Evolutionary conservation across 306 rosid genomes (phyloP).

Genomic region (Astragalus glycyphyllos): DNA sequence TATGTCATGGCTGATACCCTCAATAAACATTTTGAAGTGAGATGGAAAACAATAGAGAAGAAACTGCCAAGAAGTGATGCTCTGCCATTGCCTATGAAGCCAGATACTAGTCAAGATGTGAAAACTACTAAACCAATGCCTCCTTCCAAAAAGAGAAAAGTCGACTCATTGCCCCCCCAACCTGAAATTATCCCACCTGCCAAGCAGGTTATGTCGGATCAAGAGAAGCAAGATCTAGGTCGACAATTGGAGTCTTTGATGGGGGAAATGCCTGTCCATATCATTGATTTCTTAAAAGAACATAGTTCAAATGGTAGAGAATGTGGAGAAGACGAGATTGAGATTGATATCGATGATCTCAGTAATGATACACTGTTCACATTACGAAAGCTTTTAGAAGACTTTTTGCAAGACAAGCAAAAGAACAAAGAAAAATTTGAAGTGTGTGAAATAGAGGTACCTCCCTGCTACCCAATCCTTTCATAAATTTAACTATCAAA

Average conservation of each 20-base stretch:
- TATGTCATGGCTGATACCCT: constrained; percentile 77
- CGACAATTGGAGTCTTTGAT: constrained; percentile 73
- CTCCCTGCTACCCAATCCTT: constrained; percentile 20
- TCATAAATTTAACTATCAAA: constrained; percentile 26
- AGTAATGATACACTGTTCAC: constrained; percentile 73
- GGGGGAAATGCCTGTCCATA: constrained; percentile 72
- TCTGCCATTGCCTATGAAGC: constrained; percentile 48
- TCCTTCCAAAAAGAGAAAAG: constrained; percentile 69
- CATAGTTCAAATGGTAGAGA: constrained; percentile 72
- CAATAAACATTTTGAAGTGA: constrained; percentile 65
- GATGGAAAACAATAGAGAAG: constrained; percentile 84
- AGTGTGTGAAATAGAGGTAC: constrained; percentile 83
- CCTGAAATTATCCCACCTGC: constrained; percentile 58
- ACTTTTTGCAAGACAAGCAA: constrained; percentile 61
- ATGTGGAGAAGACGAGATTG: constrained; percentile 79
- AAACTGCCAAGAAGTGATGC: constrained; percentile 59
- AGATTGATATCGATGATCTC: constrained; percentile 81
- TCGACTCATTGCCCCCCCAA: constrained; percentile 52
- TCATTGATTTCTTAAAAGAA: constrained; percentile 75
- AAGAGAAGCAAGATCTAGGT: constrained; percentile 66
- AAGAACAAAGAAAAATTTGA: constrained; percentile 57
- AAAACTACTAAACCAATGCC: constrained; percentile 56
- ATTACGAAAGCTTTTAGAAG: constrained; percentile 71
- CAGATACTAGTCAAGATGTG: constrained; percentile 43
- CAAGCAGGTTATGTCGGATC: constrained; percentile 63